Percentiles rank a stretch among this genome's conserved stretches.
phyloP scores from a whole-genome alignment of 2,329 filamentous ascomycete species.

The Trichophyton benhamiae region DNA sequence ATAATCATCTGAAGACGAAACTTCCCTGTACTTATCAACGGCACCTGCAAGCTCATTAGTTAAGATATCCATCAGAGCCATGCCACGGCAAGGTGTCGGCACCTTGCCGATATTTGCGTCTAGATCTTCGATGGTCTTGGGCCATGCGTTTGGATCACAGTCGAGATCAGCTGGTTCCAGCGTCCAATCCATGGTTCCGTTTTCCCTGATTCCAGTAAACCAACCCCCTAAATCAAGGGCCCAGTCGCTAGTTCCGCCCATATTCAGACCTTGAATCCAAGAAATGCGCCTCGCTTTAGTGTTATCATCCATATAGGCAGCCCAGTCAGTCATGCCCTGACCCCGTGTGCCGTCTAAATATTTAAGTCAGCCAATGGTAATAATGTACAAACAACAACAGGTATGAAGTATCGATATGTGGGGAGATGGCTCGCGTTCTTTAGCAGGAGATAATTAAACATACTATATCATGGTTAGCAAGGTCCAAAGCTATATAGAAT shows the following conservation, averaged over 20 bases:
- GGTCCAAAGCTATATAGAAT: not conserved
- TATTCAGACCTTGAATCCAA: conserved; percentile 15
- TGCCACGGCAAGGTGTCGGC: not conserved
- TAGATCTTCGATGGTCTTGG: not conserved
- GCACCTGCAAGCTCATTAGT: not conserved
- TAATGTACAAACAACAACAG: not conserved
- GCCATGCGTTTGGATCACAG: not conserved
- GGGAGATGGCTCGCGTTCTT: not conserved
- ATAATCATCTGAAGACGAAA: not conserved
- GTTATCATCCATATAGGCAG: conserved; percentile 23
- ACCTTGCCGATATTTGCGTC: conserved; percentile 1
- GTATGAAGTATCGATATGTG: not conserved
- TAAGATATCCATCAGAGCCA: not conserved
- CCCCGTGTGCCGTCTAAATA: conserved; percentile 1
- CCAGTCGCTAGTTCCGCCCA: conserved; percentile 25
- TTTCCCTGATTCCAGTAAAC: not conserved
- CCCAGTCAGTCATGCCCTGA: conserved; percentile 21
- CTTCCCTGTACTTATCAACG: not conserved
- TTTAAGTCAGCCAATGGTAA: not conserved
- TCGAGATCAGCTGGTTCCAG: not conserved
- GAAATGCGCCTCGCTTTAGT: conserved; percentile 16
- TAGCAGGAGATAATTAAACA: not conserved
- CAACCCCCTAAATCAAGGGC: conserved; percentile 20
- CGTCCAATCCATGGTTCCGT: not conserved
- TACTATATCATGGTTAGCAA: not conserved